phyloP scores from a whole-genome alignment of 148 eudicot species.

The Mesembryanthemum crystallinum region DNA sequence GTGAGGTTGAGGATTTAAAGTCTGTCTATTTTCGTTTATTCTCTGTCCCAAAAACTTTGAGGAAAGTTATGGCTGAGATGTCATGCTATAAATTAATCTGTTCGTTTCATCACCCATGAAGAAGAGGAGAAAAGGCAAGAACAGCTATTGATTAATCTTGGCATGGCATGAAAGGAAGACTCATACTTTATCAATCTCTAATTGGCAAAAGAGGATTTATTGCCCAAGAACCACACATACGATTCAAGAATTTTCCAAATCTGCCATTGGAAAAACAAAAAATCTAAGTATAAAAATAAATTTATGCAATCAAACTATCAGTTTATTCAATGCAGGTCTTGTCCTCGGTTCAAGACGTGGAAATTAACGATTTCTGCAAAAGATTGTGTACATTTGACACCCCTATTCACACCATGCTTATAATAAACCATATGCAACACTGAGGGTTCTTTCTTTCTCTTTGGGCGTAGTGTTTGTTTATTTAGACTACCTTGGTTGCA shows the following conservation, averaged over 20 bases:
- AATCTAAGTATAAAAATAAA: too few species aligned
- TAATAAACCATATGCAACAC: background rate
- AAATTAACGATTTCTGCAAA: background rate
- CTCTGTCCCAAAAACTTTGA: too few species aligned
- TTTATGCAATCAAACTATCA: background rate
- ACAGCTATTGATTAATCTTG: too few species aligned
- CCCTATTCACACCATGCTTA: background rate
- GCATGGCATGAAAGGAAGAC: background rate
- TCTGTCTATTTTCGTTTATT: too few species aligned
- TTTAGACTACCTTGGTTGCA: conserved; percentile 11
- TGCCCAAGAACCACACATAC: too few species aligned
- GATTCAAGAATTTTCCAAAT: too few species aligned
- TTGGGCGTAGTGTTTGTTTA: background rate
- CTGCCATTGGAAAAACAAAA: background rate
- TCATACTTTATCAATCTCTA: background rate
- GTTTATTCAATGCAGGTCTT: background rate
- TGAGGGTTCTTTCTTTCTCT: background rate
- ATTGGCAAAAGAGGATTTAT: background rate
- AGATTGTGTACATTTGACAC: background rate
- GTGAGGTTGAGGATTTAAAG: too few species aligned
- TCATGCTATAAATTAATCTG: too few species aligned
- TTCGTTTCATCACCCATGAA: too few species aligned
- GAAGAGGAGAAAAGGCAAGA: too few species aligned
- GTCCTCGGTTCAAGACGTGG: background rate
- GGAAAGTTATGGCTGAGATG: too few species aligned